Base-by-base conservation (phyloP, 2,329 filamentous ascomycete genomes). In the Botrytis galanthina region DNA sequence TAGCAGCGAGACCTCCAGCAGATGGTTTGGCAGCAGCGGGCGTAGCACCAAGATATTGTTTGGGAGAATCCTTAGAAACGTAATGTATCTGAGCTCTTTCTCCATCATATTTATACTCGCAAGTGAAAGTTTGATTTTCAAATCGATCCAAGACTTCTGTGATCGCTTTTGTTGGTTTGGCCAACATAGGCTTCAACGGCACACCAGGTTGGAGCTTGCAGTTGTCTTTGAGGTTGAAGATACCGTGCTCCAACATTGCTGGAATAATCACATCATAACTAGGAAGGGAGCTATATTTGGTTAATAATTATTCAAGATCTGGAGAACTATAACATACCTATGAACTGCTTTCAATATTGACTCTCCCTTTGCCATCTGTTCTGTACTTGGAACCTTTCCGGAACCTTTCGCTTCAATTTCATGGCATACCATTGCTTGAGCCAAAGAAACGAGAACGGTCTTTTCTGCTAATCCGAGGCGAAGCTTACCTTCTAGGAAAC, bases 71-170 rank as follows among this genome's bases (percentile, higher is more conserved):
- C 75, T 94, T 93, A 7, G 95, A 91, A 46, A 98, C 94, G 78
- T 97, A 99, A 81, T 99, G 96, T 69, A 99, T 98, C 81, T 99
- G 96, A n/a, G 96, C 96, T 81, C 96, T 88, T 83, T 99, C 96
- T 67, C 96, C 96, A 79, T 99, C 96, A 80, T 99, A 99, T 83
- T 99, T 99, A 87, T 97, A 99, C 82, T 99, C 96, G 84, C 96
- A 99, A 1, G 96, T 98, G 80, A 99, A 99, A 39, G 92, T 92
- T 81, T 97, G 96, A 76, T 93, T 91, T 81, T 98, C 96, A 77
- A 99, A 99, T 8, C 96, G 93, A 82, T 99, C 95, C 18, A 99
- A 87, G 0, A 99, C 96, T 83, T 99, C 96, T 0, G 95, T 97
- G 79, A 99, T 98, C 8, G 96, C 95, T 82, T 99, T 99, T 16